Evolutionary conservation across 116 monocot species (phyloP).

Genomic region (Iris pallida): DNA sequence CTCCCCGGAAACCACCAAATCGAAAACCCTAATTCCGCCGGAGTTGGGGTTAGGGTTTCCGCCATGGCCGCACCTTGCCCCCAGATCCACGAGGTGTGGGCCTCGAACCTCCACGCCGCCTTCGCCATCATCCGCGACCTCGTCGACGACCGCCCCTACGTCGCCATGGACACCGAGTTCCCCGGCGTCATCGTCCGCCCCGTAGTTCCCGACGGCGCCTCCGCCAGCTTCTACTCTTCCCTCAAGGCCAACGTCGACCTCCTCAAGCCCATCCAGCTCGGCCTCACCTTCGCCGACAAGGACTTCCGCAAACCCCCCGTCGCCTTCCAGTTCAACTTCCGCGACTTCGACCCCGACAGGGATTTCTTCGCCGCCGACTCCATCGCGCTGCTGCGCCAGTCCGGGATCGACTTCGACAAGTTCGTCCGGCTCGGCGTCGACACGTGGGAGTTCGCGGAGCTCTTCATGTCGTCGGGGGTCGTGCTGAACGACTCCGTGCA

Average conservation of each 20-base stretch:
- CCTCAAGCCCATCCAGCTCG: constrained; percentile 23
- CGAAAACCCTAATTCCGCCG: too few species aligned
- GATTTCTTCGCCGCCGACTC: constrained; percentile 19
- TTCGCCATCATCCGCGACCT: constrained; percentile 19
- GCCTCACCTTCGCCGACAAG: constrained; percentile 22
- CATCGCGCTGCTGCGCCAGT: constrained; percentile 12
- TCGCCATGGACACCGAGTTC: constrained; percentile 25
- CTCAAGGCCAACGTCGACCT: constrained; percentile 23
- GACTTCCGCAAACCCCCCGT: not conserved
- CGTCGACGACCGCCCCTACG: constrained; percentile 15
- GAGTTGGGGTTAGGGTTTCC: too few species aligned
- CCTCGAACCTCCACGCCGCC: constrained; percentile 11
- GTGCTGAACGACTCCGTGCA: constrained; percentile 19
- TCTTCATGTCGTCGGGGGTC: constrained; percentile 18
- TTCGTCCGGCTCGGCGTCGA: not conserved
- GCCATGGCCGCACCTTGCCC: too few species aligned
- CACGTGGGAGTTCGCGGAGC: constrained; percentile 13
- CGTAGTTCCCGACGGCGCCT: constrained; percentile 1
- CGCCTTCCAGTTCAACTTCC: constrained; percentile 25
- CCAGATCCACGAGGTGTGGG: constrained; percentile 19
- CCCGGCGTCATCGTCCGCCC: constrained; percentile 19
- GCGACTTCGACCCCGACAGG: constrained; percentile 12
- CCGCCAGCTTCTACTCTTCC: constrained; percentile 13
- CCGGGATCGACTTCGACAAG: constrained; percentile 19
- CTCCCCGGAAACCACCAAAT: too few species aligned